A percentile compares a stretch with the other conserved stretches of the same genome.
These are phyloP conservation scores for Camellia japonica DNA, from an alignment of 148 eudicot genomes.

Conservation along the genomic window DNA sequence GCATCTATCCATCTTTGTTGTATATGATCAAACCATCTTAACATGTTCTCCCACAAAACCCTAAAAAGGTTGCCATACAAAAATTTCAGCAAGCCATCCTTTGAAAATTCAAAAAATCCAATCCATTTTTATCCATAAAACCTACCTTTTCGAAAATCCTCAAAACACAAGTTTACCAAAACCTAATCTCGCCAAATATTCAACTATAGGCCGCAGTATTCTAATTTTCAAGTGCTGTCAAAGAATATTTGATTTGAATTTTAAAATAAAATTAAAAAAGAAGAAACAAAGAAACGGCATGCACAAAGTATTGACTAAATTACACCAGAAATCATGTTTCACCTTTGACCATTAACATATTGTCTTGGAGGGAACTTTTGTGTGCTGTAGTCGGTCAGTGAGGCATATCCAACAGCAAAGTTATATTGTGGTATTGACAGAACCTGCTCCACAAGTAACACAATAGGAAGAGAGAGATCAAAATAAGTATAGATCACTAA, in stretches of 20 bases:
- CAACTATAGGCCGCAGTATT: background rate
- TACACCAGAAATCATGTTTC: slow-evolving; percentile 6
- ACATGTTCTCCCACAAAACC: background rate
- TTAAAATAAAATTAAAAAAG: no score
- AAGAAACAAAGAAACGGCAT: background rate
- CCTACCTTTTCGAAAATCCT: background rate
- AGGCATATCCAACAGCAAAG: no score
- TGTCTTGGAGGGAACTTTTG: no score
- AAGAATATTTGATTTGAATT: background rate
- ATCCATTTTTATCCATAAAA: background rate
- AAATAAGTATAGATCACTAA: no score
- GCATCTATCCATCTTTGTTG: no score
- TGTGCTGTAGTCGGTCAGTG: no score
- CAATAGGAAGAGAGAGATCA: no score
- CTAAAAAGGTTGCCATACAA: background rate
- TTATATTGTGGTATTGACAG: no score
- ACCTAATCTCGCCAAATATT: slow-evolving; percentile 3
- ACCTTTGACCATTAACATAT: slow-evolving; percentile 67
- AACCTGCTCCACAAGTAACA: no score
- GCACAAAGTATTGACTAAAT: background rate
- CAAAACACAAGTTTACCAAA: background rate
- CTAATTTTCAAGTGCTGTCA: background rate
- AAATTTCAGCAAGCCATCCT: background rate
- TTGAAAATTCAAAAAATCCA: background rate
- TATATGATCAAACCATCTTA: no score